Evolutionary conservation across 2,329 filamentous ascomycete species (phyloP), one percentile per base, ranked within the genome.

Genomic region (Camillea tinctor): DNA sequence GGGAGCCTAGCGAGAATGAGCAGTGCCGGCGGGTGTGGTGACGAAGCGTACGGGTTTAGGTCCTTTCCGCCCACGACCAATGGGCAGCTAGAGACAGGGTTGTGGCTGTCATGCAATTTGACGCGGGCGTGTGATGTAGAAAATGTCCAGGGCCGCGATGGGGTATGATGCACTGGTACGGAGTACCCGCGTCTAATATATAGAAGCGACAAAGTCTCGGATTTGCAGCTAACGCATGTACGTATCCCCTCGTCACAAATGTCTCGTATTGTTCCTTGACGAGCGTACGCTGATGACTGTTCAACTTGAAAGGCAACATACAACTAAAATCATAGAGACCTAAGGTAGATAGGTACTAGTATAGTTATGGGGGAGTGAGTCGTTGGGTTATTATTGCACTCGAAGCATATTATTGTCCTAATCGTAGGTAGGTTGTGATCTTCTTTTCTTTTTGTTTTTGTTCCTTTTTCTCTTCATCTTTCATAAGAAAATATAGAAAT

Each of bases 31-130:
- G 62, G 52, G 60, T 67, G 60, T 59, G 63, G 66, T 65, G 60
- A 66, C 60, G 64, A 54, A 67, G 63, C 63, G 64, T 64, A 64
- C 59, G 57, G 66, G 64, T 68, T 69, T 71, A 64, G 68, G 63
- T 64, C 62, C 59, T 63, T 63, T 60, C 61, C 60, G 56, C 49
- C 60, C 60, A 54, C 55, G 60, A 62, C 72, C 74, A 76, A 76
- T 76, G 58, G 68, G 64, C 59, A 55, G 51, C 23, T 54, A 50
- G 21, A 55, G 60, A 71, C 69, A 72, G 66, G 71, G 69, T 58
- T 70, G 58, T 59, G 66, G 61, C 66, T 68, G 65, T 69, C 68
- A 72, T 74, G 69, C 68, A 70, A 70, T 72, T 71, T 74, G 70
- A 69, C 69, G 71, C 72, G 72, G 64, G 69, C 68, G 68, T 69